A percentile compares a stretch with the other conserved stretches of the same genome.
These are phyloP conservation scores for Dothideomycetidae sp. DNA, from an alignment of 2,329 filamentous ascomycete genomes.

Conservation along the genomic window DNA sequence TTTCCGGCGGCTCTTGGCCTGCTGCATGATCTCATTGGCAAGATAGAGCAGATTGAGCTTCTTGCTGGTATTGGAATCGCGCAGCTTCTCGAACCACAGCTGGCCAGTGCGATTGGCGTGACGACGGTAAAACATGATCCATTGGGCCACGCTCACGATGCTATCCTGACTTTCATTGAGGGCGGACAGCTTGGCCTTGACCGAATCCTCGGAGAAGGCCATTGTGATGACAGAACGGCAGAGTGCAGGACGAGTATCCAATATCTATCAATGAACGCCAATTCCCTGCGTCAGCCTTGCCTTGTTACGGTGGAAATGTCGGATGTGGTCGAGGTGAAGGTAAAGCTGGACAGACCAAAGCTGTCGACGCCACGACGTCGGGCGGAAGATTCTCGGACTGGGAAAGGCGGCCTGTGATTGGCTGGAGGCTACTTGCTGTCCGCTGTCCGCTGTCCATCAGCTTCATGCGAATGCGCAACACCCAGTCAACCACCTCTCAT, in stretches of 20 bases:
- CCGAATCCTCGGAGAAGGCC: slow-evolving; percentile 92
- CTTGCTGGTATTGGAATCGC: slow-evolving; percentile 76
- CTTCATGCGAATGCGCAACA: no score
- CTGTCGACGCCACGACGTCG: slow-evolving; percentile 1
- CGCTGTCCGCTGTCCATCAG: no score
- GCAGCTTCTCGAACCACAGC: slow-evolving; percentile 80
- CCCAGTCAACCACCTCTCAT: no score
- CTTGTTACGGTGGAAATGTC: no score
- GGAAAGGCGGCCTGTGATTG: not conserved
- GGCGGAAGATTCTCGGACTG: not conserved
- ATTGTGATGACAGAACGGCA: slow-evolving; percentile 40
- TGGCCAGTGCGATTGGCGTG: slow-evolving; percentile 85
- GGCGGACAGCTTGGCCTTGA: slow-evolving; percentile 84
- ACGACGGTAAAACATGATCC: slow-evolving; percentile 99
- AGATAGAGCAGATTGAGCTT: slow-evolving; percentile 86
- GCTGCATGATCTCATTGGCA: slow-evolving; percentile 92
- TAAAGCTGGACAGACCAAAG: slow-evolving; percentile 3
- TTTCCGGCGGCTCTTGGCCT: slow-evolving; percentile 84
- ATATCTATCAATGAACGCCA: no score
- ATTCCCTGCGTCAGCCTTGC: no score
- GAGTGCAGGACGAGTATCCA: no score
- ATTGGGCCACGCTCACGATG: slow-evolving; percentile 91
- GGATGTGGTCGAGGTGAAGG: no score
- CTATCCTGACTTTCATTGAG: slow-evolving; percentile 96
- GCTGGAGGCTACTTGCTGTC: not conserved